phyloP scores from a whole-genome alignment of 495 filamentous ascomycete species.

The Penicillium malachiteum region DNA sequence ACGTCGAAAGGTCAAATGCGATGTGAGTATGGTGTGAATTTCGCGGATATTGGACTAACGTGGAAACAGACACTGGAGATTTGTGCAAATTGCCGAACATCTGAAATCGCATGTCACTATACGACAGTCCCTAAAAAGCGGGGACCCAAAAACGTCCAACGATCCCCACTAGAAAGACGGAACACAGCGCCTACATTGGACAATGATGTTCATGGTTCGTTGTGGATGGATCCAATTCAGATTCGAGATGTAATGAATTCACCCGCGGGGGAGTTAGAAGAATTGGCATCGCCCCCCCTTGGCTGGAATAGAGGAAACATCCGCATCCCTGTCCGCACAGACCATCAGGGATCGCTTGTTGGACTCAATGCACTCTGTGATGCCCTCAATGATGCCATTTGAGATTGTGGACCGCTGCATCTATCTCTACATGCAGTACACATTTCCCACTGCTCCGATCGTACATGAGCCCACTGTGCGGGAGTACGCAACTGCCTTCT shows the following conservation, averaged over 20 bases:
- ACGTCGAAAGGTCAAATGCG: not conserved
- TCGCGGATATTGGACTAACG: not conserved
- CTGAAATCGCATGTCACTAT: not conserved
- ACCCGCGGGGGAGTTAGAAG: not conserved
- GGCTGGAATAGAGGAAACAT: not conserved
- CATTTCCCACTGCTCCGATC: not conserved
- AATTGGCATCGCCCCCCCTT: not conserved
- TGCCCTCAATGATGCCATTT: not conserved
- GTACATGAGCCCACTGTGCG: not conserved
- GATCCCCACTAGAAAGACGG: not conserved
- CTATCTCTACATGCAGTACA: not conserved
- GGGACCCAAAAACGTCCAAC: not conserved
- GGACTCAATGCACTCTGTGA: not conserved
- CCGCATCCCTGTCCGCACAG: not conserved
- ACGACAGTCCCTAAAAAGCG: not conserved
- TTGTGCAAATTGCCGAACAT: not conserved
- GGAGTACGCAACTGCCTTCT: not conserved
- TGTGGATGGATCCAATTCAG: not conserved
- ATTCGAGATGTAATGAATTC: not conserved
- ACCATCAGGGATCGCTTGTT: not conserved
- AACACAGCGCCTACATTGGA: not conserved
- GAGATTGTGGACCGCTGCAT: not conserved
- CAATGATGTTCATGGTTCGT: not conserved
- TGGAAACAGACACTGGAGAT: not conserved
- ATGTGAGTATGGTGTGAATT: not conserved